Conservation (phyloP, 2,329 filamentous ascomycete species). For the Hypoxylon sp. region DNA sequence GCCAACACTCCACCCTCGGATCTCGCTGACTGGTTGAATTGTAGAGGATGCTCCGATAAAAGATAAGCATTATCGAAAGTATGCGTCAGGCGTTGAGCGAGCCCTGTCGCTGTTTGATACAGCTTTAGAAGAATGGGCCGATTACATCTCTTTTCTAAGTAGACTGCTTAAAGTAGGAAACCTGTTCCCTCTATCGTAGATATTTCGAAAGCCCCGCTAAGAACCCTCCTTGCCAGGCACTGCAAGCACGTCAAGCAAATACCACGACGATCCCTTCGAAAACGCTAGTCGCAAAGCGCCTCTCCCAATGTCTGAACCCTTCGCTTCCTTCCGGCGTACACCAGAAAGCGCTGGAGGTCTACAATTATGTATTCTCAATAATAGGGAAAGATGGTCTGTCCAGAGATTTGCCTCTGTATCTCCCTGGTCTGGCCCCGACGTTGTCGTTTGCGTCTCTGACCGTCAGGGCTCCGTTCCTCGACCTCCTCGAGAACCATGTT, state of each 20-base stretch:
- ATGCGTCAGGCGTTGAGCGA: constrained; percentile 89
- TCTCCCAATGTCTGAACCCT: constrained; percentile 96
- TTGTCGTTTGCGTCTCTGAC: constrained; percentile 95
- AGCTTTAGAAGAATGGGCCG: constrained; percentile 96
- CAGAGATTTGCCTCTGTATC: constrained; percentile 86
- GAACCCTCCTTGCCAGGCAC: constrained; percentile 70
- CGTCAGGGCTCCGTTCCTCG: constrained; percentile 87
- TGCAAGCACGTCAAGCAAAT: constrained; percentile 86
- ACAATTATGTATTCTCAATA: constrained; percentile 87
- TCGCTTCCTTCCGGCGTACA: constrained; percentile 95
- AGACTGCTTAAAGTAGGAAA: constrained; percentile 83
- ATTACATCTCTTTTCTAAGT: constrained; percentile 98
- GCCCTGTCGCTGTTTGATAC: constrained; percentile 92
- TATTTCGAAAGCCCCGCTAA: constrained; percentile 48
- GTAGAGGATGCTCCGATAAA: constrained; percentile 70
- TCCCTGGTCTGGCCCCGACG: constrained; percentile 89
- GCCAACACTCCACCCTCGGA: constrained; percentile 24
- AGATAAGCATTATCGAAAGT: constrained; percentile 84
- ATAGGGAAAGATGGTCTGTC: constrained; percentile 87
- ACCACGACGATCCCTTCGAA: constrained; percentile 85
- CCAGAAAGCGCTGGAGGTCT: constrained; percentile 96
- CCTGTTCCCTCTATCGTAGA: constrained; percentile 4
- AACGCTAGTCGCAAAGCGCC: constrained; percentile 85
- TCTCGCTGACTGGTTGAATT: constrained; percentile 37
- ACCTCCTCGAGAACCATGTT: constrained; percentile 85